Evolutionary conservation across 139 green algal species (phyloP).

Genomic region (Auxenochlorella pyrenoidosa): DNA sequence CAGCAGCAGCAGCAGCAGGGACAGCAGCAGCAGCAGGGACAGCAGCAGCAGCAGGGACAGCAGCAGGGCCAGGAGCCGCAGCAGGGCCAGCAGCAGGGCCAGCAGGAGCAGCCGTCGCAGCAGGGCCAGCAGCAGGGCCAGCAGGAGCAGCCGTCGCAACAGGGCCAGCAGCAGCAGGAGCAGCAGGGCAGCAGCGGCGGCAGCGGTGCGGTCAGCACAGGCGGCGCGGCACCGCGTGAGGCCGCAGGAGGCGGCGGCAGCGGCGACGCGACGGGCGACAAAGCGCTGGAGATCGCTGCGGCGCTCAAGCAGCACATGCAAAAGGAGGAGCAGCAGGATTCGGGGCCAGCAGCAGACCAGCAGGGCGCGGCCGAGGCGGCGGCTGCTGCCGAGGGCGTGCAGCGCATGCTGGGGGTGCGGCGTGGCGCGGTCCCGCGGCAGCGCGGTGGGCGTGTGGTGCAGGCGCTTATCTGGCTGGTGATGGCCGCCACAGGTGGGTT

Average conservation of each 20-base stretch:
- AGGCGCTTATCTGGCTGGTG: not conserved
- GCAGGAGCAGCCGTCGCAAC: not conserved
- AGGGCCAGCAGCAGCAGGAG: not conserved
- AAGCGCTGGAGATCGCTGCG: conserved; percentile 16
- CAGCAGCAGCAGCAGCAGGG: not conserved
- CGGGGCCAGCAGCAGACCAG: not conserved
- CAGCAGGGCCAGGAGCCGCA: not conserved
- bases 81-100: not conserved
- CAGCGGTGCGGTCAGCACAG: not conserved
- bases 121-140: not conserved
- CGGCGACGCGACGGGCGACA: not conserved
- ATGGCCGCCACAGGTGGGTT: not conserved
- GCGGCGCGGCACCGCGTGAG: not conserved
- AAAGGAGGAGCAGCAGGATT: not conserved
- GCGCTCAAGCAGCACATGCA: conserved; percentile 25
- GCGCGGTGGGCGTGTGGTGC: no score
- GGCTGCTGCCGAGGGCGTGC: not conserved
- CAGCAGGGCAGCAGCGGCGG: not conserved
- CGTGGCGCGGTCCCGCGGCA: not conserved
- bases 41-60: not conserved
- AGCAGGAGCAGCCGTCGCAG: not conserved
- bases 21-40: not conserved
- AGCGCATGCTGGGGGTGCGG: not conserved
- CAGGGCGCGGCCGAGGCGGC: not conserved
- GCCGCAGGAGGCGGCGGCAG: not conserved